Evolutionary conservation across 257 asterid species (phyloP).

Genomic region (Gentiana dahurica): DNA sequence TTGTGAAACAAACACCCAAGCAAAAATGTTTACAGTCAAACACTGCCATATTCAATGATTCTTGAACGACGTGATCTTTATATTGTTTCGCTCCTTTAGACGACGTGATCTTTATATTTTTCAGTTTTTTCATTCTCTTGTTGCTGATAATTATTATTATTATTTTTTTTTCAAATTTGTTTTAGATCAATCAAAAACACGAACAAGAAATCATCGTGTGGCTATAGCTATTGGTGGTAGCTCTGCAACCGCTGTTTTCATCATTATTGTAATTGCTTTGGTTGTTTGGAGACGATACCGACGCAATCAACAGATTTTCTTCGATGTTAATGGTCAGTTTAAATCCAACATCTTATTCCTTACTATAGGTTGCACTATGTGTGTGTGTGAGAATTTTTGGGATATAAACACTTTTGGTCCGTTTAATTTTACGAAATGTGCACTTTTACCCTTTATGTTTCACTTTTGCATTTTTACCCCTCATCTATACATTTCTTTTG

Average conservation of each 20-base stretch:
- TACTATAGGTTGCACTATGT: background rate
- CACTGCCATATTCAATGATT: too few species aligned
- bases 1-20: too few species aligned
- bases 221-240: conserved; percentile 67
- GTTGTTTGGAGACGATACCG: conserved; percentile 75
- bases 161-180: conserved; percentile 6
- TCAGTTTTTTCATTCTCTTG: background rate
- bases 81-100: background rate
- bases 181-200: conserved; percentile 46
- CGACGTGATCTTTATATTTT: background rate
- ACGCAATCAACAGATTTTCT: conserved; percentile 85
- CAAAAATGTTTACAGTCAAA: too few species aligned
- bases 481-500: too few species aligned
- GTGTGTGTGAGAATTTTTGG: too few species aligned
- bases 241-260: conserved; percentile 44
- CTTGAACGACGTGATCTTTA: background rate
- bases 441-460: too few species aligned
- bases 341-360: background rate
- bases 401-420: too few species aligned
- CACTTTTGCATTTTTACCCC: too few species aligned
- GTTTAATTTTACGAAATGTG: too few species aligned
- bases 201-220: conserved; percentile 38
- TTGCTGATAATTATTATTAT: background rate
- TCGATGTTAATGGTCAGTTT: conserved; percentile 76
- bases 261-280: conserved; percentile 37